Percentiles rank a stretch among this genome's conserved stretches.
Conservation (phyloP, 345 rosid genomes). For the Syzygium oleosum region DNA sequence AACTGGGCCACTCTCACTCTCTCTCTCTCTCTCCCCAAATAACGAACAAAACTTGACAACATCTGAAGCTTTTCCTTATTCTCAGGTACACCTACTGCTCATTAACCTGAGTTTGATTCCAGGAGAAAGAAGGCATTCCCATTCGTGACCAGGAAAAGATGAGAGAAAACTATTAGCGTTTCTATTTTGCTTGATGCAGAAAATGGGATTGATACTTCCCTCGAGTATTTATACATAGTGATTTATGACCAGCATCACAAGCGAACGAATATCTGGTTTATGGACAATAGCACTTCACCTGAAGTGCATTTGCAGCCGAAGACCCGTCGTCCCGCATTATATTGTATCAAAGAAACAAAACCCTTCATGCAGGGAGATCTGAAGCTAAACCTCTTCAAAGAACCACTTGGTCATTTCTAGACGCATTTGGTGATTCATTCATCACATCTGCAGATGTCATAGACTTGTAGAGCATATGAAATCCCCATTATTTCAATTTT, state of each 20-base stretch:
- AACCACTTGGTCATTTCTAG: neutral
- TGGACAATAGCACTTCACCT: neutral
- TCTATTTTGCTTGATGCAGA: neutral
- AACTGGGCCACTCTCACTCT: slow-evolving; percentile 49
- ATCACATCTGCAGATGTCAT: neutral
- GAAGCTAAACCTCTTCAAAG: neutral
- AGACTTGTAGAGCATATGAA: neutral
- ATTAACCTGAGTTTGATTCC: neutral
- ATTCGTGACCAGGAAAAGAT: neutral
- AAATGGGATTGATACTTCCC: neutral
- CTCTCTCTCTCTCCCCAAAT: neutral
- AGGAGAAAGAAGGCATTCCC: neutral
- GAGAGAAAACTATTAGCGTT: neutral
- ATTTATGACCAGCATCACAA: neutral
- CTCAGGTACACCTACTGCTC: neutral
- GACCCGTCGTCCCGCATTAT: neutral
- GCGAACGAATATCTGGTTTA: neutral
- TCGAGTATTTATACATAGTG: neutral
- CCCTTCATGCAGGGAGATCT: neutral
- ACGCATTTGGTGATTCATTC: neutral
- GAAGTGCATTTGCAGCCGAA: neutral
- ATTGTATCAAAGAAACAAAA: neutral
- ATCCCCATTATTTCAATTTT: neutral
- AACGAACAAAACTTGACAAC: neutral
- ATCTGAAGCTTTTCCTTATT: neutral